Percentiles rank a stretch among this genome's conserved stretches.
These are phyloP conservation scores for Elasticomyces elasticus DNA, from an alignment of 495 filamentous ascomycete species.

Conservation along the genomic window DNA sequence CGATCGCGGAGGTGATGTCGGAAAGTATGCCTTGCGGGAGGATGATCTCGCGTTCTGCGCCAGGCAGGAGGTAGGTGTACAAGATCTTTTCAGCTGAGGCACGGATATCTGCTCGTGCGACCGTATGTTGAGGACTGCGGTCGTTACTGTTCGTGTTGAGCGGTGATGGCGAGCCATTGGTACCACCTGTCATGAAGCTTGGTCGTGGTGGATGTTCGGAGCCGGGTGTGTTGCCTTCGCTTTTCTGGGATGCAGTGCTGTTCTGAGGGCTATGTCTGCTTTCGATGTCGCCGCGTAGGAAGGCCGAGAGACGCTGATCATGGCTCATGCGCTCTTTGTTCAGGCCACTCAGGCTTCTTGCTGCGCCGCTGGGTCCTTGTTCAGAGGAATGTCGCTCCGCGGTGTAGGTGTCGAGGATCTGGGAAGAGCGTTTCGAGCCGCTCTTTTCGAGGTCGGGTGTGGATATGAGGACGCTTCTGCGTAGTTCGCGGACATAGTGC, in stretches of 20 bases:
- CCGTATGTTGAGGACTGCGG: slow-evolving; percentile 47
- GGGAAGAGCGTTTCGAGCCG: slow-evolving; percentile 63
- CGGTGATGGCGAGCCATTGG: slow-evolving; percentile 24
- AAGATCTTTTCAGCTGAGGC: slow-evolving; percentile 95
- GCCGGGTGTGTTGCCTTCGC: slow-evolving; percentile 24
- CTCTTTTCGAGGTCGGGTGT: slow-evolving; percentile 79
- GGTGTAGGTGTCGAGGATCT: slow-evolving; percentile 53
- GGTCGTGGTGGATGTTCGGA: slow-evolving; percentile 52
- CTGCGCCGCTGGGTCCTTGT: slow-evolving; percentile 21
- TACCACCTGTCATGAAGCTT: slow-evolving; percentile 54
- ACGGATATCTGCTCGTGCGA: slow-evolving; percentile 75
- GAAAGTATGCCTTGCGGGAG: slow-evolving; percentile 77
- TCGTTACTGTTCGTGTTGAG: slow-evolving; percentile 18
- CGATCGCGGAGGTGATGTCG: slow-evolving; percentile 70
- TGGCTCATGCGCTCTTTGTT: slow-evolving; percentile 9
- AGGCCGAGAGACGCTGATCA: slow-evolving; percentile 82
- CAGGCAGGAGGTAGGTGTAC: slow-evolving; percentile 86
- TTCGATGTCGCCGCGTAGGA: slow-evolving; percentile 65
- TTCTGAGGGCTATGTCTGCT: slow-evolving; percentile 54
- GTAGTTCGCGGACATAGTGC: slow-evolving; percentile 92
- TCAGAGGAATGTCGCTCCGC: slow-evolving; percentile 15
- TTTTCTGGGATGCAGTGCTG: slow-evolving; percentile 37
- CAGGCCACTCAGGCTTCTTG: background rate
- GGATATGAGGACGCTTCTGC: slow-evolving; percentile 81
- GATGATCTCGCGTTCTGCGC: slow-evolving; percentile 89